Evolutionary conservation across 164 flowering plant species (phyloP).

Genomic region (Chimonanthus praecox): DNA sequence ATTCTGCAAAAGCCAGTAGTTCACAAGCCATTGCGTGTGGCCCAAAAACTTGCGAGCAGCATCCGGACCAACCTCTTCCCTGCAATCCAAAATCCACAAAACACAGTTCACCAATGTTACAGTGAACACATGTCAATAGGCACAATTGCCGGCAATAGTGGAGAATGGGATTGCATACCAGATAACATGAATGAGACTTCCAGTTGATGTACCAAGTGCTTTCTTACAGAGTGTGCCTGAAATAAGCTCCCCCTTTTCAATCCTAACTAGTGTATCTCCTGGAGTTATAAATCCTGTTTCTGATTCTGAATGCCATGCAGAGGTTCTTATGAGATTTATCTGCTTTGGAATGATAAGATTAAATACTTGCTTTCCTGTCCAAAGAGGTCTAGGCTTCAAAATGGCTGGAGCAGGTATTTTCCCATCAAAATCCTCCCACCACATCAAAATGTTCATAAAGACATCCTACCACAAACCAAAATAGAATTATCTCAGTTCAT

Average conservation of each 20-base stretch:
- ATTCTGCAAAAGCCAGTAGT: constrained; percentile 95
- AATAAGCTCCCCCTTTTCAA: constrained; percentile 90
- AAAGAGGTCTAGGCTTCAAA: constrained; percentile 90
- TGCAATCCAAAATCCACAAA: constrained; percentile 16
- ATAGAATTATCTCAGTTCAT: neutral
- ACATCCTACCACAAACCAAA: constrained; percentile 62
- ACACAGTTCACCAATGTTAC: neutral
- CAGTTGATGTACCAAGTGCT: constrained; percentile 88
- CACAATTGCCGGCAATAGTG: neutral
- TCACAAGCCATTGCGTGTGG: constrained; percentile 99
- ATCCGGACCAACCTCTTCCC: constrained; percentile 99
- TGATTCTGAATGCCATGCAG: constrained; percentile 91
- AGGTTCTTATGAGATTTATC: constrained; percentile 75
- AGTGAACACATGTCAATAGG: neutral
- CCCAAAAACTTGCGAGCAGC: constrained; percentile 98
- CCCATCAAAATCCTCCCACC: constrained; percentile 99
- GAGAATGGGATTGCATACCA: constrained; percentile 43
- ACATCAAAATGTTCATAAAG: constrained; percentile 95
- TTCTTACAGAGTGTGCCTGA: constrained; percentile 95
- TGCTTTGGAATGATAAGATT: constrained; percentile 96
- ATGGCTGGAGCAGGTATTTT: constrained; percentile 94
- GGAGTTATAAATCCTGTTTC: constrained; percentile 83
- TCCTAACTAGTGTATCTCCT: constrained; percentile 88
- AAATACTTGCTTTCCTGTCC: constrained; percentile 99
- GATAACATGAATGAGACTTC: constrained; percentile 98